Conservation (phyloP, 1,139 yeast species). For the Scheffersomyces titani region DNA sequence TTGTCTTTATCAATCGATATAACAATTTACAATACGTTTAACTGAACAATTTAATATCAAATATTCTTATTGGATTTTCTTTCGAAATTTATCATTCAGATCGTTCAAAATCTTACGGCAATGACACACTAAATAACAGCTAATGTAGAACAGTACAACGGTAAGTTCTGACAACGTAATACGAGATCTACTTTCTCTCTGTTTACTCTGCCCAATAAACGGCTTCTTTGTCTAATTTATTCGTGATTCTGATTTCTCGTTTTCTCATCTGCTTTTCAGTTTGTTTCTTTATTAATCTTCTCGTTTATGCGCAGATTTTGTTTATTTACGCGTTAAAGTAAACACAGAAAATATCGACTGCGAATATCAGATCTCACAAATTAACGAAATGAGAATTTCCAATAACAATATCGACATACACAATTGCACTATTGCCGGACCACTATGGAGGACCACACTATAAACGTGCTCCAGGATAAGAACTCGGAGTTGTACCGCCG, state of each 20-base stretch:
- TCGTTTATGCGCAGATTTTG: neutral
- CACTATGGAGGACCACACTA: neutral
- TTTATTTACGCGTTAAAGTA: neutral
- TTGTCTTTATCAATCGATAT: neutral
- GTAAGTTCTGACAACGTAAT: neutral
- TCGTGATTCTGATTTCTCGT: neutral
- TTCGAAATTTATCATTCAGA: neutral
- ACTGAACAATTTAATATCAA: neutral
- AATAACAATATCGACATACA: neutral
- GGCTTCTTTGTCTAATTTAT: neutral
- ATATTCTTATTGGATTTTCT: no score
- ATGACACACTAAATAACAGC: no score
- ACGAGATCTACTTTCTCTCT: neutral
- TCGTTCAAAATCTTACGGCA: no score
- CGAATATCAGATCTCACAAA: neutral
- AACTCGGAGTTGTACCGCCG: neutral
- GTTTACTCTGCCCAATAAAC: neutral
- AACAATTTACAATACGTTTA: neutral
- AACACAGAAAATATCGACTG: neutral
- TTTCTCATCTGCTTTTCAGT: neutral
- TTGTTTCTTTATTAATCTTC: conserved; percentile 1
- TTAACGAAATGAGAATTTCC: neutral
- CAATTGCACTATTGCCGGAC: neutral
- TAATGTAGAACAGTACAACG: neutral
- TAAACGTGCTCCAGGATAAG: neutral